Evolutionary conservation across 805 yeast species (phyloP), one percentile per base, ranked within the genome.

Genomic region (Yueomyces sinensis): DNA sequence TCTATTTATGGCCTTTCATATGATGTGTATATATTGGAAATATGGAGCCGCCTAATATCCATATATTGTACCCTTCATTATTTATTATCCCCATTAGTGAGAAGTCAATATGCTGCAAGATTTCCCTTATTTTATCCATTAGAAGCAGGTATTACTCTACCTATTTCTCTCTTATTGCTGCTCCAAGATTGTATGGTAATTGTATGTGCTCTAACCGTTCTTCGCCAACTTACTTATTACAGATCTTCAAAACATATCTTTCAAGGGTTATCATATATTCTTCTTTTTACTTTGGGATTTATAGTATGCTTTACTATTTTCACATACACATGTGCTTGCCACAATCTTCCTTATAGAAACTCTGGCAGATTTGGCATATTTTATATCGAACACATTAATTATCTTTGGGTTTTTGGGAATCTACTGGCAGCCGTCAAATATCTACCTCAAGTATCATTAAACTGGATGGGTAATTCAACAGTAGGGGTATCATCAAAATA

Each of bases 371-470:
- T 47, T 37, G 63, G 62, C 0, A 31, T 65, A 1, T 56, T 51
- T 33, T 43, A 48, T 19, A 40, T 69, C 16, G 76, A 71, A 39
- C 49, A 62, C 23, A 39, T 65, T 4, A 68, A 67, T 35, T 58
- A 41, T 30, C 9, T 64, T 3, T 66, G 71, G 72, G 37, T 62
- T 0, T 29, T 53, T 1, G 53, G 56, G 9, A 53, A 54, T 25
- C 6, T 50, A 9, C 20, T 54, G 0, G 41, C 42, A 2, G 25
- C 51, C 2, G 29, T 59, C 17, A 54, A 54, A 34, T 47, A 56
- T 29, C 19, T 58, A 3, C 74, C 76, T 0, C 74, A 68, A 33
- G 32, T 64, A 2, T 43, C 56, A 9, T 40, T 65, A 35, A 65
- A 63, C 41, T 63, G 62, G 61, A 44, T 59, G 49, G 59, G 56